Conservation (phyloP, 2,329 filamentous ascomycete species). For the Lasiodiplodia sp. region DNA sequence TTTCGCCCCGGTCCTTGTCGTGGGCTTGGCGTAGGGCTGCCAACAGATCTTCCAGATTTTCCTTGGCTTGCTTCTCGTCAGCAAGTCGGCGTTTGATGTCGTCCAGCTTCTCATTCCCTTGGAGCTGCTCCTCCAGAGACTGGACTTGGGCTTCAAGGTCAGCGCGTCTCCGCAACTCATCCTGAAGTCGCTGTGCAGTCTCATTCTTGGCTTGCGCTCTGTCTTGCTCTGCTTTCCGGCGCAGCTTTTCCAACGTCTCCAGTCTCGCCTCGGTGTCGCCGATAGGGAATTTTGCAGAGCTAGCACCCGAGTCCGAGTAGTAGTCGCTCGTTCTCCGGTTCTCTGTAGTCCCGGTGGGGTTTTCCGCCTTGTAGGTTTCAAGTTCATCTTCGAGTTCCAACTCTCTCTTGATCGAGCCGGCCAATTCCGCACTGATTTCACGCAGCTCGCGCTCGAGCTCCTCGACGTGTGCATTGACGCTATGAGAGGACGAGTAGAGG, state of each 20-base stretch:
- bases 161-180: constrained; percentile 79
- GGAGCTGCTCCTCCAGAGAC: constrained; percentile 79
- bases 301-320: constrained; percentile 94
- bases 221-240: constrained; percentile 87
- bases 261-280: constrained; percentile 65
- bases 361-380: constrained; percentile 84
- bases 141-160: constrained; percentile 85
- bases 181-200: constrained; percentile 83
- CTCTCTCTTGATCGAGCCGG: constrained; percentile 89
- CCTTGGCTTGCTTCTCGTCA: constrained; percentile 86
- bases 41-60: constrained; percentile 92
- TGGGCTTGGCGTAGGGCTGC: constrained; percentile 84
- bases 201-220: constrained; percentile 86
- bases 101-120: constrained; percentile 71
- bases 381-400: constrained; percentile 96
- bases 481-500: constrained; percentile 52
- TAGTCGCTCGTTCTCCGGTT: constrained; percentile 92
- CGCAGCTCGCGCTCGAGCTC: constrained; percentile 95
- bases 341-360: constrained; percentile 60
- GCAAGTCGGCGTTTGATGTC: constrained; percentile 81
- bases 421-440: constrained; percentile 91
- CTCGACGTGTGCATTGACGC: constrained; percentile 69
- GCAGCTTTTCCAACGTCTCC: constrained; percentile 81
- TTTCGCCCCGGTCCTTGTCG: constrained; percentile 81
- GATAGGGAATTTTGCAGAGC: constrained; percentile 77